Conservation (phyloP, 2,329 filamentous ascomycete genomes). For the Eurotiales sp. region DNA sequence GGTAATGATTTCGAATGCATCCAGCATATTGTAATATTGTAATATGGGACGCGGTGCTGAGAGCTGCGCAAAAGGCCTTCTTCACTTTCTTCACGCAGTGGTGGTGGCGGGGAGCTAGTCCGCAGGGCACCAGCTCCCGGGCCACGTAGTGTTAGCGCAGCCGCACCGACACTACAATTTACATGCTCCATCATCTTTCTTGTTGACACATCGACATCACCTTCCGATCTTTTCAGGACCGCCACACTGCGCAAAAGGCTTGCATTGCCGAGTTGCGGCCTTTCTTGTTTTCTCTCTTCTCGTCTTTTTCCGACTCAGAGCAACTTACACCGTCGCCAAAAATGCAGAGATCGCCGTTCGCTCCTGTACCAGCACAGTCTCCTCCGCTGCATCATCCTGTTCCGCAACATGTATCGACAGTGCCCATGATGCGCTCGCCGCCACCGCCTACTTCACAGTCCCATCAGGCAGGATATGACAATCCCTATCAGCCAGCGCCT, state of each 20-base stretch:
- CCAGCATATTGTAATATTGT: conserved; percentile 63
- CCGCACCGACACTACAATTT: too few relatives aligned
- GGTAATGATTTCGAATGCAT: conserved; percentile 94
- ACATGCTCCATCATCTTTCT: too few relatives aligned
- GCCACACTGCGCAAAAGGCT: neutral
- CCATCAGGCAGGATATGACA: conserved; percentile 50
- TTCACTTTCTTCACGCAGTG: too few relatives aligned
- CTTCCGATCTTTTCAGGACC: too few relatives aligned
- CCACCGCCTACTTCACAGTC: conserved; percentile 76
- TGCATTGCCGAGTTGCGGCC: neutral
- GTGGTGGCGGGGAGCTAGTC: neutral
- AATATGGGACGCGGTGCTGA: neutral
- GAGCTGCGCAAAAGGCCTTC: neutral
- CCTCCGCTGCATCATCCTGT: conserved; percentile 95
- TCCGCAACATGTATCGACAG: conserved; percentile 96
- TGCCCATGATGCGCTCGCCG: conserved; percentile 92
- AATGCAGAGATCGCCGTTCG: conserved; percentile 86
- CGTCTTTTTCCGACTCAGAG: neutral
- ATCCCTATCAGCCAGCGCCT: conserved; percentile 47
- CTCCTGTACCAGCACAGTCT: conserved; percentile 69
- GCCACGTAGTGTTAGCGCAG: too few relatives aligned
- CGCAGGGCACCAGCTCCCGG: conserved; percentile 3
- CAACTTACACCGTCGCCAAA: neutral
- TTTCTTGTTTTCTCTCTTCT: neutral
- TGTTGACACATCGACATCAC: too few relatives aligned